Conservation (phyloP, 78 protist species). For the Isochrysis galbana region DNA sequence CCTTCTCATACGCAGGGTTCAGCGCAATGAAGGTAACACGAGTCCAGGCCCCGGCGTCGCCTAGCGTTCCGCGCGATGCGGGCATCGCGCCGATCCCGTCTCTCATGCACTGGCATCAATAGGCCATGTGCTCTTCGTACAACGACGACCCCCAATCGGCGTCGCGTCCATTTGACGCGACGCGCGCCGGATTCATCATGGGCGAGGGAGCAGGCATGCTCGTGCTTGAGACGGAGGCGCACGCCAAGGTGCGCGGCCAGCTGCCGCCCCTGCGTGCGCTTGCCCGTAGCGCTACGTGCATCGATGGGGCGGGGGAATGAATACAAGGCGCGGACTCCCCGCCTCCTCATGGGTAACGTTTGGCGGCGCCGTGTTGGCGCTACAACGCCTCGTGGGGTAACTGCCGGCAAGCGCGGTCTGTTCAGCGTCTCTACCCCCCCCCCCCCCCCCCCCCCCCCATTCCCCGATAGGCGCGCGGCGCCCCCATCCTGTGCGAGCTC, state of each 20-base stretch:
- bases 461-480: constrained; percentile 3
- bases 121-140: constrained; percentile 2
- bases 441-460: background rate
- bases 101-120: background rate
- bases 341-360: too few relatives aligned
- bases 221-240: constrained; percentile 17
- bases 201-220: constrained; percentile 9
- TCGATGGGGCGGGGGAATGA: too few relatives aligned
- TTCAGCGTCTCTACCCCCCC: background rate
- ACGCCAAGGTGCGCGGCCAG: constrained; percentile 26
- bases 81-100: background rate
- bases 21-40: background rate
- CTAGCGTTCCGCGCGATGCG: too few relatives aligned
- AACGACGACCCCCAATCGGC: constrained; percentile 6
- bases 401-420: too few relatives aligned
- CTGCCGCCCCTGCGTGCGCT: too few relatives aligned
- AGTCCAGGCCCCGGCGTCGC: too few relatives aligned
- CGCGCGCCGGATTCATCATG: background rate
- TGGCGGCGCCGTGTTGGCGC: too few relatives aligned
- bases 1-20: constrained; percentile 27
- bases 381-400: too few relatives aligned
- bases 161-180: constrained; percentile 26
- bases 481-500: constrained; percentile 32
- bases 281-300: too few relatives aligned
- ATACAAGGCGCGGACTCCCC: too few relatives aligned